These are phyloP conservation scores for Trametes sp. DNA, from an alignment of 1,284 basidiomycete species.

Conservation along the genomic window DNA sequence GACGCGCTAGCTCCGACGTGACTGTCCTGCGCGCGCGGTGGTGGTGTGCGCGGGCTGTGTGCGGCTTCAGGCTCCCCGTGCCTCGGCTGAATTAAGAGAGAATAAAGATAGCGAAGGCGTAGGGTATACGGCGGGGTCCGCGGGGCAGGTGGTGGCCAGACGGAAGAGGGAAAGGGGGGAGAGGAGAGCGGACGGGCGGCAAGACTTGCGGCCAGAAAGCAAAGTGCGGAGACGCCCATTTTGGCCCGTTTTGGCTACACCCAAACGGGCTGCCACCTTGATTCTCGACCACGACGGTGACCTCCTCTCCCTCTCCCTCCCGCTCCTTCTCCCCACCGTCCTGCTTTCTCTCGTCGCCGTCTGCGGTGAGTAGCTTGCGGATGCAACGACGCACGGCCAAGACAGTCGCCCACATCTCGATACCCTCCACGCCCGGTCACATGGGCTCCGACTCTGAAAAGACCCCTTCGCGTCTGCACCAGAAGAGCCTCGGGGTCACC, in stretches of 20 bases:
- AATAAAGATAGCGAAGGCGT: constrained; percentile 26
- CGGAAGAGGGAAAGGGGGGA: background rate
- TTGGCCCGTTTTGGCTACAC: constrained; percentile 12
- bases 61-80: background rate
- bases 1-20: constrained; percentile 29
- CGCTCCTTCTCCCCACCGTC: constrained; percentile 15
- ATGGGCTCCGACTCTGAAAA: constrained; percentile 60
- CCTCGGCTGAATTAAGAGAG: constrained; percentile 9
- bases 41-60: background rate
- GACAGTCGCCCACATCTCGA: constrained; percentile 61
- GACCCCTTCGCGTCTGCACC: constrained; percentile 55
- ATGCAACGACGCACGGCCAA: constrained; percentile 69
- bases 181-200: background rate
- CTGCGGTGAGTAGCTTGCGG: constrained; percentile 24
- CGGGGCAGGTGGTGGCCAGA: background rate
- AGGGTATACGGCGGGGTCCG: constrained; percentile 30
- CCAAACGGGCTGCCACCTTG: constrained; percentile 11
- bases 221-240: constrained; percentile 22
- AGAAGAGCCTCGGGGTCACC: constrained; percentile 66
- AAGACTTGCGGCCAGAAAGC: constrained; percentile 5
- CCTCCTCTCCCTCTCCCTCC: constrained; percentile 11
- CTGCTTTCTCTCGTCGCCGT: constrained; percentile 15
- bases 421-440: constrained; percentile 48
- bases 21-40: constrained; percentile 12
- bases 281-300: constrained; percentile 16